Percentiles rank a stretch among this genome's conserved stretches.
Evolutionary conservation across 1,139 yeast genomes (phyloP).

Genomic region (Pichia inconspicua): DNA sequence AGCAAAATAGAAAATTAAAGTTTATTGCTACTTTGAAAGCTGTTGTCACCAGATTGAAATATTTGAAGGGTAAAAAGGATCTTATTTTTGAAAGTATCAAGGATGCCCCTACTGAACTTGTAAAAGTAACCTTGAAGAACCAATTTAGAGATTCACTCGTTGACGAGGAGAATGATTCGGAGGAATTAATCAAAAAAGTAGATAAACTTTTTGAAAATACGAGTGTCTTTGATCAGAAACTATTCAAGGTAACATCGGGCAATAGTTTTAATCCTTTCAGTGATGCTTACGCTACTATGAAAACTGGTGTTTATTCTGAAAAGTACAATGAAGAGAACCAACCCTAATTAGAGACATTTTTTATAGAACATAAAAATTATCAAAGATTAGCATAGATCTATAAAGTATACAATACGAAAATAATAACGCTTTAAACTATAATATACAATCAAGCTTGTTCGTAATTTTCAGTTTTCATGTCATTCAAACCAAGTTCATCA

Average conservation of each 20-base stretch:
- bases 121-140: constrained; percentile 6
- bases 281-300: constrained; percentile 10
- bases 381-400: neutral
- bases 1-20: constrained; percentile 41
- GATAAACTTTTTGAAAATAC: constrained; percentile 11
- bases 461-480: constrained; percentile 40
- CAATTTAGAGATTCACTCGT: constrained; percentile 1
- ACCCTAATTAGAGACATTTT: too few species aligned
- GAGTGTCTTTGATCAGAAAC: constrained; percentile 17
- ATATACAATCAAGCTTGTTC: neutral
- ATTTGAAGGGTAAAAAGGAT: constrained; percentile 22
- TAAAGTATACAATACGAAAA: neutral
- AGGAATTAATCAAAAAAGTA: constrained; percentile 5
- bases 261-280: constrained; percentile 24
- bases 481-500: constrained; percentile 85
- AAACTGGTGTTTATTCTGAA: neutral
- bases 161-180: constrained; percentile 8
- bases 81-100: constrained; percentile 6
- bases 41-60: constrained; percentile 54
- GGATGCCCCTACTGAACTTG: neutral
- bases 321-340: neutral
- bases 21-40: constrained; percentile 51
- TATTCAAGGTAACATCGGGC: constrained; percentile 19
- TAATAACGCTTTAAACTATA: neutral
- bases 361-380: too few species aligned